A percentile compares a stretch with the other conserved stretches of the same genome.
Evolutionary conservation across 768 basidiomycete species (phyloP).

Genomic region (Asterophora lycoperdoides): DNA sequence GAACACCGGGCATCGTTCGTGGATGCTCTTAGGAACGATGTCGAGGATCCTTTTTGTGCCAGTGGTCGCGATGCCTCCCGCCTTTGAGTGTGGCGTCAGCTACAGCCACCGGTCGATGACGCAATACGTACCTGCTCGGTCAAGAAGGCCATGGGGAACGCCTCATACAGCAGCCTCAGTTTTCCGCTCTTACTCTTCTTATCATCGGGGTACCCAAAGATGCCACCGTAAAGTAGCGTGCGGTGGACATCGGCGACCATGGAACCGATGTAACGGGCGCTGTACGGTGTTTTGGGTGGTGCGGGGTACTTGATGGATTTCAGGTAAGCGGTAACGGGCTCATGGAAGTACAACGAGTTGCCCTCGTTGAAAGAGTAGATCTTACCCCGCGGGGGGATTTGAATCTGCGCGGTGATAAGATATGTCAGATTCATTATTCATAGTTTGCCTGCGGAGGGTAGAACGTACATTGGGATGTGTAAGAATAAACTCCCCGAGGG

Average conservation of each 20-base stretch:
- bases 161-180: conserved; percentile 91
- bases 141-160: conserved; percentile 96
- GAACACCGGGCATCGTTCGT: conserved; percentile 91
- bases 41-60: conserved; percentile 93
- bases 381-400: conserved; percentile 91
- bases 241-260: conserved; percentile 99
- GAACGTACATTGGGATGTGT: conserved; percentile 86
- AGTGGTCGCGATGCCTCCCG: conserved; percentile 95
- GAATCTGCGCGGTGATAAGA: conserved; percentile 52
- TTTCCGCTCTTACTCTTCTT: conserved; percentile 98
- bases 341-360: conserved; percentile 91
- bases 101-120: neutral
- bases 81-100: conserved; percentile 41
- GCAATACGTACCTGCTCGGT: conserved; percentile 71
- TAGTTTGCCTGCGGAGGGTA: conserved; percentile 3
- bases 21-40: conserved; percentile 78
- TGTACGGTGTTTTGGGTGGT: conserved; percentile 78
- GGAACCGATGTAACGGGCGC: conserved; percentile 91
- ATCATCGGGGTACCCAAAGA: conserved; percentile 97
- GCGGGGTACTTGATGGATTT: conserved; percentile 89
- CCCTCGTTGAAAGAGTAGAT: conserved; percentile 99
- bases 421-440: conserved; percentile 5
- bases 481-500: conserved; percentile 96
- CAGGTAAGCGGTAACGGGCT: conserved; percentile 76
- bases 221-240: conserved; percentile 94